These are phyloP conservation scores for Sphaerobolus stellatus DNA, from an alignment of 1,284 basidiomycete species.

Conservation along the genomic window DNA sequence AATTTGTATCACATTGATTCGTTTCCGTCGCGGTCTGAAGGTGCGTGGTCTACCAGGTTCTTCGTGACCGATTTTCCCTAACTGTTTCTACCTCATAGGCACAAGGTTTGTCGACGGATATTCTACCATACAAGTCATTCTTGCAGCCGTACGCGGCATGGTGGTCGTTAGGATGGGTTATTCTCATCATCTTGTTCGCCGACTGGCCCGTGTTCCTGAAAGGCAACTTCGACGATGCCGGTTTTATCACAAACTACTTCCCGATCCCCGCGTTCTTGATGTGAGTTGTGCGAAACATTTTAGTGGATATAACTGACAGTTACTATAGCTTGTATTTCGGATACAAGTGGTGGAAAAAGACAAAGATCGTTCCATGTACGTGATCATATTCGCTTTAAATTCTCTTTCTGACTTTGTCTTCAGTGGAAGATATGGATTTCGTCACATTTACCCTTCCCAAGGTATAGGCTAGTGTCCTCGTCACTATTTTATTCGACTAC, in stretches of 20 bases:
- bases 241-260: constrained; percentile 11
- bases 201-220: constrained; percentile 9
- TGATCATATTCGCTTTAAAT: neutral
- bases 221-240: constrained; percentile 4
- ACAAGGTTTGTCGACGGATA: constrained; percentile 62
- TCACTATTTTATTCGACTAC: too few species aligned
- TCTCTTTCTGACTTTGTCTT: neutral
- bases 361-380: neutral
- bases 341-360: constrained; percentile 8
- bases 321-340: constrained; percentile 5
- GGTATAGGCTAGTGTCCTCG: too few species aligned
- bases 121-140: constrained; percentile 68
- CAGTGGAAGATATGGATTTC: constrained; percentile 11
- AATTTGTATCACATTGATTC: constrained; percentile 44
- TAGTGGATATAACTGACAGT: neutral
- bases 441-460: constrained; percentile 1
- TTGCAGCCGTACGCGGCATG: constrained; percentile 63
- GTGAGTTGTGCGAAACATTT: neutral
- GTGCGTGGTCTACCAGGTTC: neutral
- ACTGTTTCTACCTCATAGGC: constrained; percentile 31
- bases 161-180: constrained; percentile 51
- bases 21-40: constrained; percentile 47
- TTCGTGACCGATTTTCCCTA: neutral
- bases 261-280: constrained; percentile 9
- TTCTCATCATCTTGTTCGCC: constrained; percentile 15